Base-by-base conservation (phyloP, 2,329 filamentous ascomycete species). In the Fonsecaea monophora region DNA sequence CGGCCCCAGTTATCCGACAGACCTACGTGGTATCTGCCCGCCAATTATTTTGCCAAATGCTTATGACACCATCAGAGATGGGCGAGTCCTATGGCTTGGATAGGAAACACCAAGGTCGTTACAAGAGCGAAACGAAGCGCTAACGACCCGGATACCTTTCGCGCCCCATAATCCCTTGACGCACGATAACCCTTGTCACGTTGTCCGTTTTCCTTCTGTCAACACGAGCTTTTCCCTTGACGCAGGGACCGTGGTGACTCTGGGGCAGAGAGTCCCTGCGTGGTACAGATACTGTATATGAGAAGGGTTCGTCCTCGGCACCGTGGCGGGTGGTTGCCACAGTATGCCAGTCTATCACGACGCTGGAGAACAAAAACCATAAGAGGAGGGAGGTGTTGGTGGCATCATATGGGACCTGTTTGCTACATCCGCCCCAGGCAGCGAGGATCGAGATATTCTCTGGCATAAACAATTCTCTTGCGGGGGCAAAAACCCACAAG, bases 241-340 rank as follows among this genome's bases (percentile, higher is more conserved):
- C n/a, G 53, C 53, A 55, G 53, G 53, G 53, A 8, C 53, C 10
- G 53, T 18, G 15, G 21, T 50, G 18, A 50, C 18, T 50, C 15
- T 25, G 45, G 21, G 45, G 9, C 3, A 25, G 10, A 4, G 18
- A 37, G 53, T 25, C 53, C 53, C 53, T 55, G 53, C 53, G 9
- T 55, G n/a, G 53, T 35, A 25, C 53, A 55, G 53, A 55, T 21
- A n/a, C n/a, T n/a, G n/a, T n/a, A 37, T 37, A 37, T 21, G 12
- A 55, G 34, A 34, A 35, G 53, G 53, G 30, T 37, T 35, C 53
- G 10, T 50, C 45, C 45, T 25, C 45, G 21, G 45, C 18, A 3
- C 9, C 18, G 9, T 25, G 25, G 25, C 45, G 9, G 9, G 45
- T 10, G 45, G 18, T 50, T 18, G 15, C 21, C 15, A 18, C 15